Evolutionary conservation across 2,329 filamentous ascomycete species (phyloP).

Genomic region (Nemania serpens): DNA sequence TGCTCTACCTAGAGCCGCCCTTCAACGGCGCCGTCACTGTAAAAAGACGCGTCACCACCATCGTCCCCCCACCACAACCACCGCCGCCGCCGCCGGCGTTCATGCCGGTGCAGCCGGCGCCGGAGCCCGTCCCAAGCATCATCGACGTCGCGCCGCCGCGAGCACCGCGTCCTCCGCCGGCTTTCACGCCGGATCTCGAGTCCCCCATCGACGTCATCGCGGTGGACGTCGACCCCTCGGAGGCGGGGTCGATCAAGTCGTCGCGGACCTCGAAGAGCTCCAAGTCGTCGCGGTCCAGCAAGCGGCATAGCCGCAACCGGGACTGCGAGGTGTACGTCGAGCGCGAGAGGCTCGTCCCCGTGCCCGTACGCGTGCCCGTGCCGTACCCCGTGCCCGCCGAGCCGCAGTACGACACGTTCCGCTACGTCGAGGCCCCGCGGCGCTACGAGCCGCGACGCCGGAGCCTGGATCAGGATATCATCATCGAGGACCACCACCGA

Average conservation of each 20-base stretch:
- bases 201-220: conserved; percentile 49
- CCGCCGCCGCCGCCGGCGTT: conserved; percentile 32
- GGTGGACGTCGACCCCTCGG: conserved; percentile 48
- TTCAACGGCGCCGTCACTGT: conserved; percentile 44
- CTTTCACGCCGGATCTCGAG: conserved; percentile 27
- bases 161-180: conserved; percentile 30
- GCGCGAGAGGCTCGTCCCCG: conserved; percentile 54
- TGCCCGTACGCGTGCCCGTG: conserved; percentile 51
- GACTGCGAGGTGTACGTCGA: conserved; percentile 58
- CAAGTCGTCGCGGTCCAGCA: conserved; percentile 35
- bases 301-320: conserved; percentile 32
- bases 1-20: conserved; percentile 49
- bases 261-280: conserved; percentile 29
- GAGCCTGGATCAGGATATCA: conserved; percentile 42
- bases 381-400: conserved; percentile 50
- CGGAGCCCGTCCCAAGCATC: conserved; percentile 33
- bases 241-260: conserved; percentile 29
- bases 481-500: conserved; percentile 41
- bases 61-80: conserved; percentile 42
- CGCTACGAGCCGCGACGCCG: conserved; percentile 43
- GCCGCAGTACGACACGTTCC: conserved; percentile 53
- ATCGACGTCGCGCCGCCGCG: conserved; percentile 36
- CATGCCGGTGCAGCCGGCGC: conserved; percentile 30
- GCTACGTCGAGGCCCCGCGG: conserved; percentile 57
- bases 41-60: conserved; percentile 46